Base-by-base conservation (phyloP, 2,329 filamentous ascomycete species). In the Aspergillus sp. region DNA sequence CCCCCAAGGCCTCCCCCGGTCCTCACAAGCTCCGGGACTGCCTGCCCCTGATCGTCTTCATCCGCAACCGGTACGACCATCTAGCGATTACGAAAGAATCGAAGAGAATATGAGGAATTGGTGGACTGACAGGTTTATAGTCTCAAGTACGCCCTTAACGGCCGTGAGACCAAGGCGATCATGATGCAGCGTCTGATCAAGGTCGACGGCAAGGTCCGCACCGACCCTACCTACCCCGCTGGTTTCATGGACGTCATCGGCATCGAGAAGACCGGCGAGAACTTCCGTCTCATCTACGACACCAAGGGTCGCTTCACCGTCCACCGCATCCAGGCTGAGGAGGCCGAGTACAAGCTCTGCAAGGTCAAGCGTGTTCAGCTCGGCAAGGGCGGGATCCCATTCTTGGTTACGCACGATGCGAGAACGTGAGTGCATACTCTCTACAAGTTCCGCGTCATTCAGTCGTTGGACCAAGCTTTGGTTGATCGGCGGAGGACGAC, bases 371-470 rank as follows among this genome's bases (percentile, higher is more conserved):
- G 94, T 78, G 95, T 99, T 68, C 95, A 99, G 87, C 88, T 99
- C 77, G 95, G 95, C 87, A 94, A 92, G 84, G 96, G 95, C 84
- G 95, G 93, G 86, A 96, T 99, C 89, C 95, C 95, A 96, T 99
- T 96, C 93, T 97, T 98, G 92, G 95, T 99, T 91, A 99, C 95
- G 93, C 95, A 99, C 91, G 95, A 99, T 95, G 95, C 95, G 85
- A 90, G 95, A 92, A 99, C 95, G 94, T 99, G 87, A 96, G 94
- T 98, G 90, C 70, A 70, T 68, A 65, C 75, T 72, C 72, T 74
- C 87, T 66, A 68, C 63, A 73, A 77, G 75, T 90, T 84, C 88
- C 84, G 90, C 90, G 92, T 97, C 93, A 95, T 93, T 97, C 94
- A 97, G 94, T 89, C 94, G 94, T 97, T 97, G 94, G 92, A 94